These are phyloP conservation scores for Penicillium atrosanguineum DNA, from an alignment of 495 filamentous ascomycete species.

Conservation along the genomic window DNA sequence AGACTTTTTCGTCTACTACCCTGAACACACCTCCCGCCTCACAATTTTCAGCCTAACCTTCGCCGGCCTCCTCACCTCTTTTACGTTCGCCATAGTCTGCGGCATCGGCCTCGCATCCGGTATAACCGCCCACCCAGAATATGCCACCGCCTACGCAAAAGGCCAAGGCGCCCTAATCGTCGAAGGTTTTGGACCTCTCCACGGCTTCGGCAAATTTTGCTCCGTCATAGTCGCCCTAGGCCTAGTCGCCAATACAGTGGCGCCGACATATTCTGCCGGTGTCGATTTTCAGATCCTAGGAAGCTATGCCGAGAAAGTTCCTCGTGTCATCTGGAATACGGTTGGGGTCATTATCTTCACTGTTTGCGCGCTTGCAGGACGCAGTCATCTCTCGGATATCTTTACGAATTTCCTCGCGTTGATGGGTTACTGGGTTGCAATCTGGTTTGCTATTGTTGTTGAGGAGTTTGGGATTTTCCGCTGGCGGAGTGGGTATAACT, in stretches of 20 bases:
- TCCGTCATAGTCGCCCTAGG: slow-evolving; percentile 69
- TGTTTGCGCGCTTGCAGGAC: slow-evolving; percentile 62
- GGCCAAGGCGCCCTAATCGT: slow-evolving; percentile 59
- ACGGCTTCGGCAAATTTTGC: slow-evolving; percentile 71
- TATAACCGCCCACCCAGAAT: slow-evolving; percentile 49
- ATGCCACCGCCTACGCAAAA: slow-evolving; percentile 51
- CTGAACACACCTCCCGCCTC: slow-evolving; percentile 44
- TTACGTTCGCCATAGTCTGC: slow-evolving; percentile 60
- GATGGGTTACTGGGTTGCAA: slow-evolving; percentile 72
- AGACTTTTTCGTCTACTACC: slow-evolving; percentile 68
- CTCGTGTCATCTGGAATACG: slow-evolving; percentile 63
- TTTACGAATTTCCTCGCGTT: slow-evolving; percentile 71
- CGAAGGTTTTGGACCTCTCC: slow-evolving; percentile 59
- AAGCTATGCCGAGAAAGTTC: slow-evolving; percentile 52
- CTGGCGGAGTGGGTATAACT: slow-evolving; percentile 50
- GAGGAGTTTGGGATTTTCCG: slow-evolving; percentile 67
- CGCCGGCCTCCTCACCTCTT: slow-evolving; percentile 51
- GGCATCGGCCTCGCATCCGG: slow-evolving; percentile 70
- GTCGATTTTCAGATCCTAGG: slow-evolving; percentile 69
- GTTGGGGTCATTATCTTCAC: slow-evolving; percentile 58
- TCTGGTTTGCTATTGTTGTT: slow-evolving; percentile 62
- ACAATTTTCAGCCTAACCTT: slow-evolving; percentile 39
- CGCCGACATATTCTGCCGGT: slow-evolving; percentile 66
- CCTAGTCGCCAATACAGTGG: slow-evolving; percentile 67
- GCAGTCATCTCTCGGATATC: slow-evolving; percentile 58